Conservation (phyloP, 768 basidiomycete species). For the Myochromella boudieri region DNA sequence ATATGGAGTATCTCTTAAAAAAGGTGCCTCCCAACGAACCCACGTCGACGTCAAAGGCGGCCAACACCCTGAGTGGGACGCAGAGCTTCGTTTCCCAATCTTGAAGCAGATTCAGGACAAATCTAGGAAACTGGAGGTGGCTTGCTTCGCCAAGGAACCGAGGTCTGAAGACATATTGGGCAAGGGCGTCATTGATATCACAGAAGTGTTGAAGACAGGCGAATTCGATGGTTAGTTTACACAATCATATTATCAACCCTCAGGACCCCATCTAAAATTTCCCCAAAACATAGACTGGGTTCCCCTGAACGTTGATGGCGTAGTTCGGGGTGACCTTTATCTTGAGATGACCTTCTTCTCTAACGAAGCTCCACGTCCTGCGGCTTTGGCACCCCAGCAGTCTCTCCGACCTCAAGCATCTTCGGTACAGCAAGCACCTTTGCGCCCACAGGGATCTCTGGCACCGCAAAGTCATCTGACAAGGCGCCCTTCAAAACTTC, state of each 20-base stretch:
- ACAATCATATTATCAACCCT: neutral
- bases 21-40: conserved; percentile 66
- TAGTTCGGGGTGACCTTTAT: conserved; percentile 81
- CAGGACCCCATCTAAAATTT: too few species aligned
- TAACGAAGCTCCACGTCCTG: conserved; percentile 53
- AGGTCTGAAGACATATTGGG: conserved; percentile 76
- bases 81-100: conserved; percentile 79
- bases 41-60: conserved; percentile 81
- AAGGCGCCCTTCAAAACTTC: conserved; percentile 54
- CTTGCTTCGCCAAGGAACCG: conserved; percentile 80
- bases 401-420: too few species aligned
- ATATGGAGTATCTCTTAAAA: conserved; percentile 6
- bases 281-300: conserved; percentile 41
- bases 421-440: too few species aligned
- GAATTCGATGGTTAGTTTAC: conserved; percentile 87
- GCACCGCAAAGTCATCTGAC: conserved; percentile 29
- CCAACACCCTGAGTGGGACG: conserved; percentile 93
- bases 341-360: conserved; percentile 94
- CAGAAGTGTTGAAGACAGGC: conserved; percentile 77
- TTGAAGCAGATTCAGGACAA: conserved; percentile 54
- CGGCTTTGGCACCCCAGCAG: conserved; percentile 27
- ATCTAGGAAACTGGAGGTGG: conserved; percentile 63
- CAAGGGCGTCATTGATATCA: conserved; percentile 70
- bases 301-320: conserved; percentile 37
- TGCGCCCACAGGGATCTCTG: too few species aligned